Base-by-base conservation (phyloP, 2,329 filamentous ascomycete species). In the Verticillium klebahnii region DNA sequence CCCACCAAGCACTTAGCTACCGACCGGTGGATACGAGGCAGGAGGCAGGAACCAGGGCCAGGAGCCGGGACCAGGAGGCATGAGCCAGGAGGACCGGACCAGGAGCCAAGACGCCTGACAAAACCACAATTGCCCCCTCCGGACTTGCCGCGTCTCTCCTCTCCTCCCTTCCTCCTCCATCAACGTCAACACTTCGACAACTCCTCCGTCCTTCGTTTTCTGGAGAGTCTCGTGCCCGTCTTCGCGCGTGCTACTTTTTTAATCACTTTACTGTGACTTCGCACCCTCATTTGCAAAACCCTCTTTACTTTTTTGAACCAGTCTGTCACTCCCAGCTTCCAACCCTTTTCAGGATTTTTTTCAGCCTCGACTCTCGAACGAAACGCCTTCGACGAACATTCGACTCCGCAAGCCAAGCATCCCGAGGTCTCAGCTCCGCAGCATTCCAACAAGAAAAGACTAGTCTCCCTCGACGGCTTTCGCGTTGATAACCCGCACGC, bases 261-360 rank as follows among this genome's bases (percentile, higher is more conserved):
- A 64, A 65, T 65, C 61, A 62, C 15, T 50, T 56, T 55, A 55
- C 58, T 56, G 45, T 56, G 23, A 34, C 60, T 64, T 65, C 64
- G 34, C 64, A 64, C 64, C 40, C 64, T 65, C 64, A 29, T 64
- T 65, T 63, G 34, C 57, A 63, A 4, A 59, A 64, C 64, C 25
- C 57, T 56, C 63, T 32, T 56, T 56, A 31, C 54, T 56, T 34
- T 31, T 56, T 56, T 56, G 15, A 56, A n/a, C 54, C 25, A 56
- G 45, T 52, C 45, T 52, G 45, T 52, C 45, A 7, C 45, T 52
- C 45, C 45, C 45, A 52, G 11, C n/a, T 11, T 23, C 45, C 45
- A 52, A 52, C 45, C 45, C 45, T 52, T 23, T 52, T 23, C 19
- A 52, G 19, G 45, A 52, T 52, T 25, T 52, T 52, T 45, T 15